phyloP scores from a whole-genome alignment of 2,329 filamentous ascomycete genomes.

The Colletotrichum chrysophilum region DNA sequence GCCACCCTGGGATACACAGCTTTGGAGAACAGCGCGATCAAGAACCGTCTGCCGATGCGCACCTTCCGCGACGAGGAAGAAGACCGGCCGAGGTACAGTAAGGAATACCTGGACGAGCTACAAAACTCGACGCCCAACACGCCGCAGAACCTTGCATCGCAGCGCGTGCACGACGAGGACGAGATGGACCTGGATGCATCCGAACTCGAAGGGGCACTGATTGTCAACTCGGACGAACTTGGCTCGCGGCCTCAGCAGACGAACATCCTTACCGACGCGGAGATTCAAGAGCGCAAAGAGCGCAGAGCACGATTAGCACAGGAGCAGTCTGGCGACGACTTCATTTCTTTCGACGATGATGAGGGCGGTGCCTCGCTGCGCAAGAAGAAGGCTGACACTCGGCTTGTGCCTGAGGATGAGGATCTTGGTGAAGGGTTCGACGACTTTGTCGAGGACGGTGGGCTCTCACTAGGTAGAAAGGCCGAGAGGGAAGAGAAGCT shows the following conservation, averaged over 20 bases:
- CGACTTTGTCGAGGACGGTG: constrained; percentile 85
- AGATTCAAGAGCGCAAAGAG: constrained; percentile 45
- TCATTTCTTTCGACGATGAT: constrained; percentile 68
- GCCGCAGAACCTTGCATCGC: constrained; percentile 65
- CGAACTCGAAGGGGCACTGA: constrained; percentile 67
- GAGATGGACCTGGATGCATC: constrained; percentile 63
- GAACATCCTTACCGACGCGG: constrained; percentile 39
- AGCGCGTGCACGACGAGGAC: constrained; percentile 50
- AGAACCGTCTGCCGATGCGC: constrained; percentile 62
- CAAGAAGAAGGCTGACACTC: constrained; percentile 63
- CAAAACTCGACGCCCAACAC: constrained; percentile 86
- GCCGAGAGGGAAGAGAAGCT: constrained; percentile 75
- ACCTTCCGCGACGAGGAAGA: constrained; percentile 62
- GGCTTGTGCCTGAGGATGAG: constrained; percentile 85
- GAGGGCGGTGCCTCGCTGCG: constrained; percentile 35
- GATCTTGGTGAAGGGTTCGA: constrained; percentile 94
- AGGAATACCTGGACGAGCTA: constrained; percentile 84
- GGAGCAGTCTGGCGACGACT: constrained; percentile 63
- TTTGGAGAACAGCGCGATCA: constrained; percentile 70
- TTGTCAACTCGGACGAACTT: constrained; percentile 61
- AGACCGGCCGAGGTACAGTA: constrained; percentile 80
- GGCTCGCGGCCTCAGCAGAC: constrained; percentile 37
- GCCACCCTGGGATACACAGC: constrained; percentile 67
- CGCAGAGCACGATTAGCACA: constrained; percentile 81
- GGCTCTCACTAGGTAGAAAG: constrained; percentile 77